Evolutionary conservation across 2,329 filamentous ascomycete species (phyloP), one percentile per base, ranked within the genome.

Genomic region (Alternaria infectoria): DNA sequence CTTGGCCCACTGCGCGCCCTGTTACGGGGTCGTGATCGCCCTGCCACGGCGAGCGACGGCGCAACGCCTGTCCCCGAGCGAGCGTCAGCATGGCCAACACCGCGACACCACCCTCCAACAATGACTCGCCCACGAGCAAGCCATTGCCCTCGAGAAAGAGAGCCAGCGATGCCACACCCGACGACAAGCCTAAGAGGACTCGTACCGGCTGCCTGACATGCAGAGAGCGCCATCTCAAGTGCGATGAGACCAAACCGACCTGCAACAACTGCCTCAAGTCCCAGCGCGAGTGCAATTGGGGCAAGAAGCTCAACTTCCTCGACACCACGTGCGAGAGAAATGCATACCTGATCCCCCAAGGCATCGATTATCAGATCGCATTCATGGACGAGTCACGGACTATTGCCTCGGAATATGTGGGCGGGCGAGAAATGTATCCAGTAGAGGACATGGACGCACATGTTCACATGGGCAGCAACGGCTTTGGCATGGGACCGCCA

Each of bases 141-240:
- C 49, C 64, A 6, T 54, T 58, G 36, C 55, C 65, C 8, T 51
- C 66, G 5, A 70, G 69, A 61, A 74, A 74, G 57, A 62, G 70
- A 51, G 68, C 69, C 11, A 65, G 64, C 54, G 69, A 73, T 26
- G 68, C 67, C 45, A 69, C 71, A 5, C 69, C 75, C 9, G 75
- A 79, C 23, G 80, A 75, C 66, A 95, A 94, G 79, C 89, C 93
- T n/a, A 95, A 91, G 81, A 86, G 94, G 68, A 93, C 96, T 17
- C 89, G 95, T 50, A 97, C 94, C 4, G 94, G 94, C 40, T 97
- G 94, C 78, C 82, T 97, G 69, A 97, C 94, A 3, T 97, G 94
- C 80, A 87, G 94, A 70, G 92, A 97, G 79, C 86, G 93, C 50
- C 94, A 97, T 83, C 83, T 97, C 55, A 97, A 97, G 80, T 97